Conservation (phyloP, 2,329 filamentous ascomycete species). For the Orbilia brochopaga region DNA sequence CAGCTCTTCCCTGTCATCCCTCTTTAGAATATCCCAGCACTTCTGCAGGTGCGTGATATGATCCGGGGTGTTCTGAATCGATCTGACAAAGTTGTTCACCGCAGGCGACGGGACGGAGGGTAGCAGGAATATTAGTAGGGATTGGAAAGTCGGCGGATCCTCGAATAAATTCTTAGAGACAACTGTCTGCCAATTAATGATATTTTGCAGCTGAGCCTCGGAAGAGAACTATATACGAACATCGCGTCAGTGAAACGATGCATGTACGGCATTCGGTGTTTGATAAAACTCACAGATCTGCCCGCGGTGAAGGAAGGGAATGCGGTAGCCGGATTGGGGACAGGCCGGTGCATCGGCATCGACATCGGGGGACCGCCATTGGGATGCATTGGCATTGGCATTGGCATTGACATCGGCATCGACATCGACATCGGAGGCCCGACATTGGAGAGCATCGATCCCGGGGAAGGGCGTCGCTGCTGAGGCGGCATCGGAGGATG, state of each 20-base stretch:
- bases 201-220: slow-evolving; percentile 39
- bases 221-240: slow-evolving; percentile 28
- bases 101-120: slow-evolving; percentile 33
- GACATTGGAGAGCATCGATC: slow-evolving; percentile 19
- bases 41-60: slow-evolving; percentile 42
- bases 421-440: slow-evolving; percentile 19
- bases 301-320: slow-evolving; percentile 46
- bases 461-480: slow-evolving; percentile 26
- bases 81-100: slow-evolving; percentile 35
- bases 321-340: slow-evolving; percentile 37
- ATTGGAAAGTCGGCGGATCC: slow-evolving; percentile 46
- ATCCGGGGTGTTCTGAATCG: slow-evolving; percentile 40
- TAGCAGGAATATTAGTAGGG: slow-evolving; percentile 37
- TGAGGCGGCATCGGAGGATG: slow-evolving; percentile 11
- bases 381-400: slow-evolving; percentile 1
- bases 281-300: slow-evolving; percentile 25
- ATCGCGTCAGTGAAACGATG: not conserved
- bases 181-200: slow-evolving; percentile 49
- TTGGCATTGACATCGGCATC: slow-evolving; percentile 15
- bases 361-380: slow-evolving; percentile 23
- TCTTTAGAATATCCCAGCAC: slow-evolving; percentile 45
- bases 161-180: slow-evolving; percentile 45
- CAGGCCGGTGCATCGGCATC: slow-evolving; percentile 16
- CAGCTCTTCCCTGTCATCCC: slow-evolving; percentile 40
- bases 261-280: not conserved